A percentile compares a stretch with the other conserved stretches of the same genome.
Conservation (phyloP, 768 basidiomycete genomes). For the Infundibulicybe gibba region DNA sequence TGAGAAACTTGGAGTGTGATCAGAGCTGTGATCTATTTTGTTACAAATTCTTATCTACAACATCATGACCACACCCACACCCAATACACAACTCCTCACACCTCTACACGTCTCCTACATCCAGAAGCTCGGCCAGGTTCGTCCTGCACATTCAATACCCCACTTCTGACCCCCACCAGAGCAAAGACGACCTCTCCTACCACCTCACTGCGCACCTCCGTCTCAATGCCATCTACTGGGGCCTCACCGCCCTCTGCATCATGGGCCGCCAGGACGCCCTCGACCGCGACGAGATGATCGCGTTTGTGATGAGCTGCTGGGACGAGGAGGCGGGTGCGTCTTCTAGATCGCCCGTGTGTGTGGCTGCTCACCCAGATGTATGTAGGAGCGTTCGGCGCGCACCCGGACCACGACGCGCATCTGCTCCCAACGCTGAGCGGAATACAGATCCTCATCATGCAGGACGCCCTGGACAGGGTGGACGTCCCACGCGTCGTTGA, state of each 20-base stretch:
- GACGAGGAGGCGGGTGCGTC: constrained; percentile 76
- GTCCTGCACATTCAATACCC: neutral
- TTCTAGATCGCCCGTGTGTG: neutral
- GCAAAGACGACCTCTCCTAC: constrained; percentile 80
- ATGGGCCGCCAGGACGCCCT: constrained; percentile 80
- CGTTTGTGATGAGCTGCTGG: constrained; percentile 94
- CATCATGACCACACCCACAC: too few relatives aligned
- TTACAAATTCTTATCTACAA: too few relatives aligned
- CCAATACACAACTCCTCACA: neutral
- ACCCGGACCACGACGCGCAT: constrained; percentile 92
- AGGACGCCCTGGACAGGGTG: constrained; percentile 75
- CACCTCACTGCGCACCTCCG: constrained; percentile 92
- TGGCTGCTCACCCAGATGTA: neutral
- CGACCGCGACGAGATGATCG: constrained; percentile 78
- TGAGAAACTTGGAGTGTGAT: too few relatives aligned
- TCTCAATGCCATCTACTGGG: constrained; percentile 97
- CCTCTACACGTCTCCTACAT: neutral
- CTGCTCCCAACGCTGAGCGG: constrained; percentile 84
- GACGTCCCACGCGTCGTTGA: constrained; percentile 67
- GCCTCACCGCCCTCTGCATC: constrained; percentile 79
- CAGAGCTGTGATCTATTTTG: too few relatives aligned
- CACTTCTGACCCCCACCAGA: constrained; percentile 33
- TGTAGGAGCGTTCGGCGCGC: constrained; percentile 86
- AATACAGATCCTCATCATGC: constrained; percentile 86
- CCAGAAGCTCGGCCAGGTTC: neutral